Percentiles rank a stretch among this genome's conserved stretches.
These are phyloP conservation scores for Trypanosoma scelopori DNA, from an alignment of 208 protist species.

Conservation along the genomic window DNA sequence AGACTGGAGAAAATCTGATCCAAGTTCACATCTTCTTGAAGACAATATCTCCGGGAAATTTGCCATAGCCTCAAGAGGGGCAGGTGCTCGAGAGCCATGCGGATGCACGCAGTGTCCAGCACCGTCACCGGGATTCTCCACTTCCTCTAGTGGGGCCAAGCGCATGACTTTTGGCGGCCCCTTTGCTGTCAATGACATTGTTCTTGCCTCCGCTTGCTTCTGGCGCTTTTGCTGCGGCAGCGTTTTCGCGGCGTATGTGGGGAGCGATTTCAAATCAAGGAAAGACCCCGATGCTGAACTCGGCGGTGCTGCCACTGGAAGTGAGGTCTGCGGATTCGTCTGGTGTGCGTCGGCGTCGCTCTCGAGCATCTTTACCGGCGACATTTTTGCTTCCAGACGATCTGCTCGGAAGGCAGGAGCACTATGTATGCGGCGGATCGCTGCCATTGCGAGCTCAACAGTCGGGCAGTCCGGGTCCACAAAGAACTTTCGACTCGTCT, in stretches of 20 bases:
- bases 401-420: conserved; percentile 11
- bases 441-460: conserved; percentile 60
- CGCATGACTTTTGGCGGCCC: neutral
- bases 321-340: too few species aligned
- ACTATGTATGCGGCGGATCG: conserved; percentile 48
- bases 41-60: too few species aligned
- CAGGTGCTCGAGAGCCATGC: too few species aligned
- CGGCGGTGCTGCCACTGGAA: too few species aligned
- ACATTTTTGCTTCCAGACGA: neutral
- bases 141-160: neutral
- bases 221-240: neutral
- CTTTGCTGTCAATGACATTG: neutral
- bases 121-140: neutral
- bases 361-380: neutral
- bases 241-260: neutral
- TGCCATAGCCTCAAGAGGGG: neutral
- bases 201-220: neutral
- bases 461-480: conserved; percentile 58
- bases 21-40: too few species aligned
- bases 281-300: too few species aligned
- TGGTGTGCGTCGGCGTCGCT: too few species aligned
- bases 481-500: conserved; percentile 54
- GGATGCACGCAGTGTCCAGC: neutral
- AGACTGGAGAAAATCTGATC: too few species aligned
- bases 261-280: too few species aligned